Conservation (phyloP, 2,329 filamentous ascomycete species). For the Orbilia ellipsospora region DNA sequence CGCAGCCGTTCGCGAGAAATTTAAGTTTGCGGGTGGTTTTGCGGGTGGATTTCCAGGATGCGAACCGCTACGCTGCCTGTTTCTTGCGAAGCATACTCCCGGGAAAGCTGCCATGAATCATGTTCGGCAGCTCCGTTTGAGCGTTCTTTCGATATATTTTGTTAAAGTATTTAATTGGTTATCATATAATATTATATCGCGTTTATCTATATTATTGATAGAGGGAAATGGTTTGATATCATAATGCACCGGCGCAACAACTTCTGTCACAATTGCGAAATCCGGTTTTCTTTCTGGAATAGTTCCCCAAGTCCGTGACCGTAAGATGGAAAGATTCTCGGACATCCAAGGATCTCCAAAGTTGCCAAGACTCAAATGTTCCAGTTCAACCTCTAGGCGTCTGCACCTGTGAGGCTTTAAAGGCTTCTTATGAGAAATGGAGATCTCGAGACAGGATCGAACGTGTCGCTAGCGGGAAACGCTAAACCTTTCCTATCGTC, state of each 20-base stretch:
- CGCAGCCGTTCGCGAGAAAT: slow-evolving; percentile 16
- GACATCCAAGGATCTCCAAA: not conserved
- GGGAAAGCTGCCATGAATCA: slow-evolving; percentile 6
- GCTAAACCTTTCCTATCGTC: slow-evolving; percentile 30
- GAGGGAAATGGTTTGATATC: slow-evolving; percentile 1
- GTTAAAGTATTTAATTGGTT: not conserved
- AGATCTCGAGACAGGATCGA: too few species aligned
- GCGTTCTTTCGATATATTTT: slow-evolving; percentile 13
- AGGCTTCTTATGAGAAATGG: too few species aligned
- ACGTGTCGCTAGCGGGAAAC: too few species aligned
- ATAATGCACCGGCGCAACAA: slow-evolving; percentile 13
- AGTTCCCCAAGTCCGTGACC: slow-evolving; percentile 7
- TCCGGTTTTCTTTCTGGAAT: slow-evolving; percentile 20
- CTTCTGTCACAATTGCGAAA: slow-evolving; percentile 28
- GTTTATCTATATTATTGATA: too few species aligned
- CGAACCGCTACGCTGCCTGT: slow-evolving; percentile 28
- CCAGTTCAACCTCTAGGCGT: too few species aligned
- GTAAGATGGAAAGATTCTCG: slow-evolving; percentile 10
- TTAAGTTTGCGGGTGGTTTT: not conserved
- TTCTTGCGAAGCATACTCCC: not conserved
- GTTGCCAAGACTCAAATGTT: slow-evolving; percentile 26
- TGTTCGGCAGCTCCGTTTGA: slow-evolving; percentile 27
- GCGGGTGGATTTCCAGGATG: too few species aligned
- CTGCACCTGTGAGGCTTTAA: too few species aligned
- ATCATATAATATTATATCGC: too few species aligned